Percentiles rank a stretch among this genome's conserved stretches.
Conservation (phyloP, 192 early-diverging fungal species). For the Ambispora gerdemannii region DNA sequence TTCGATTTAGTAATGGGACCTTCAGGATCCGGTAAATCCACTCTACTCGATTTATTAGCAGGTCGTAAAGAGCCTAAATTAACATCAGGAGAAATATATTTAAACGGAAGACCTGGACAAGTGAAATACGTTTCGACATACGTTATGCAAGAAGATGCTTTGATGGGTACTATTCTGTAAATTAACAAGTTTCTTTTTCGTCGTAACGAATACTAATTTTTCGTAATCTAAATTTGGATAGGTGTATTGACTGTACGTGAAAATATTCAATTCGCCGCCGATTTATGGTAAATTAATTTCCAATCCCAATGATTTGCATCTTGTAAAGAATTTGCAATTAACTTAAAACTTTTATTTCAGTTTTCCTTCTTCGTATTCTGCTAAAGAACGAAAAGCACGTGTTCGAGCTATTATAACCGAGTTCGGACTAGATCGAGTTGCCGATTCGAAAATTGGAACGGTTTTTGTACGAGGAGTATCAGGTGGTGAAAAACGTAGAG, state of each 20-base stretch:
- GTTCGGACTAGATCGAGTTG: constrained; percentile 54
- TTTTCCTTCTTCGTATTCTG: constrained; percentile 56
- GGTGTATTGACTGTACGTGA: constrained; percentile 65
- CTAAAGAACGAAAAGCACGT: constrained; percentile 44
- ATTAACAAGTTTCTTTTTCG: background rate
- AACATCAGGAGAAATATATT: constrained; percentile 52
- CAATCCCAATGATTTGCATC: background rate
- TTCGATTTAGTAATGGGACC: constrained; percentile 79
- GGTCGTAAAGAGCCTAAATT: constrained; percentile 60
- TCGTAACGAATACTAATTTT: too few species aligned
- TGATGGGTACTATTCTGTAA: constrained; percentile 28
- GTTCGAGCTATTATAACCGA: constrained; percentile 58
- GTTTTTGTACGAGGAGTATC: constrained; percentile 61
- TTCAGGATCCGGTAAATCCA: constrained; percentile 89
- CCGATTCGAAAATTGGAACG: constrained; percentile 55
- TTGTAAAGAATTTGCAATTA: background rate
- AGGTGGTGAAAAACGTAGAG: constrained; percentile 67
- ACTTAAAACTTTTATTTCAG: constrained; percentile 61
- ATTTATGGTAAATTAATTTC: constrained; percentile 60
- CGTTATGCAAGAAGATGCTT: constrained; percentile 27
- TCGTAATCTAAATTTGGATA: background rate
- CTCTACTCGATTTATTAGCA: constrained; percentile 75
- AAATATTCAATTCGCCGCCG: constrained; percentile 71
- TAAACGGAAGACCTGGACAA: constrained; percentile 43
- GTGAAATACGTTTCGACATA: constrained; percentile 23